Percentiles rank a stretch among this genome's conserved stretches.
phyloP scores from a whole-genome alignment of 2,329 filamentous ascomycete species.

The Fusarium irregulare region DNA sequence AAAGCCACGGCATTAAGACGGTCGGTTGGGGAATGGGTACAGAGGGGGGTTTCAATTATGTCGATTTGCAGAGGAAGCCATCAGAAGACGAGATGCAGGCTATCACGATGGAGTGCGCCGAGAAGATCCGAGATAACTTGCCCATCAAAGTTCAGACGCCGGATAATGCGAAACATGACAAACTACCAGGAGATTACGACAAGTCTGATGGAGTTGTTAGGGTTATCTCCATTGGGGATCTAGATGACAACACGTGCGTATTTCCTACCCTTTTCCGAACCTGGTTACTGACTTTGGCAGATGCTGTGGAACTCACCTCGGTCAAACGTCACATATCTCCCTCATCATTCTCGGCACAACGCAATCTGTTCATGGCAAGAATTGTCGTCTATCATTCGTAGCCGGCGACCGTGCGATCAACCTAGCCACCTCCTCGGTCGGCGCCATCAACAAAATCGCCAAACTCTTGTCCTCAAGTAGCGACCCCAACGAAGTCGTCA shows the following conservation, averaged over 20 bases:
- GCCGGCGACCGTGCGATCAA: slow-evolving; percentile 46
- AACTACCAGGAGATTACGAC: slow-evolving; percentile 48
- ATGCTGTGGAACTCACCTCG: slow-evolving; percentile 49
- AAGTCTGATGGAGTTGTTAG: slow-evolving; percentile 47
- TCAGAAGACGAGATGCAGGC: slow-evolving; percentile 38
- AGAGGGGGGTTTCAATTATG: slow-evolving; percentile 47
- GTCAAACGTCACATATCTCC: slow-evolving; percentile 48
- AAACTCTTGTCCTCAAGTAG: slow-evolving; percentile 44
- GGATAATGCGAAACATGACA: slow-evolving; percentile 39
- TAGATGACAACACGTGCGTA: slow-evolving; percentile 48
- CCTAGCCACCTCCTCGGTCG: slow-evolving; percentile 38
- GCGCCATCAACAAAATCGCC: slow-evolving; percentile 41
- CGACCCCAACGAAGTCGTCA: slow-evolving; percentile 38
- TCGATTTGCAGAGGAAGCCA: slow-evolving; percentile 47
- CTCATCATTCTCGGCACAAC: slow-evolving; percentile 47
- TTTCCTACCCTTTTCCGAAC: accelerated
- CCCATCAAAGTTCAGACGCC: slow-evolving; percentile 45
- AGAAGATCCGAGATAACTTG: slow-evolving; percentile 42
- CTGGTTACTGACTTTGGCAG: slow-evolving; percentile 8
- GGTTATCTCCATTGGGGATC: slow-evolving; percentile 45
- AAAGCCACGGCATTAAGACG: slow-evolving; percentile 38
- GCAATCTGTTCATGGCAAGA: slow-evolving; percentile 48
- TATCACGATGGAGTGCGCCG: slow-evolving; percentile 44
- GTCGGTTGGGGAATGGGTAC: slow-evolving; percentile 49
- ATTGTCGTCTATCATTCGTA: slow-evolving; percentile 48